A percentile compares a stretch with the other conserved stretches of the same genome.
phyloP scores from a whole-genome alignment of 225 moss, liverwort and hornwort genomes.

The Thuidium tamariscinum region DNA sequence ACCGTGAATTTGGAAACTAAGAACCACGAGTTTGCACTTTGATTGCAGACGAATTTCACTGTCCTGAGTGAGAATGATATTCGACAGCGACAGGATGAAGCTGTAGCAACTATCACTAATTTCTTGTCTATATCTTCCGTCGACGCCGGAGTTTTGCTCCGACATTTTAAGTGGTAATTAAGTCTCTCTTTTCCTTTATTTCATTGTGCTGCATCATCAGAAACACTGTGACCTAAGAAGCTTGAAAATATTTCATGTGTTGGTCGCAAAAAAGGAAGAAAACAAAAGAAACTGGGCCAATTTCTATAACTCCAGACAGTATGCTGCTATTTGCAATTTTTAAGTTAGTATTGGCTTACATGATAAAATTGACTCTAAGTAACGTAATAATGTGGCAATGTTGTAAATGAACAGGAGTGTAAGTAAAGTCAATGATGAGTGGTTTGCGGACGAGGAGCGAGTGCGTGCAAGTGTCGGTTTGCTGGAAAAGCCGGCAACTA shows the following conservation, averaged over 20 bases:
- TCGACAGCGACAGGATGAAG: slow-evolving; percentile 71
- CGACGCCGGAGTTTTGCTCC: slow-evolving; percentile 81
- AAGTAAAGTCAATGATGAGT: slow-evolving; percentile 93
- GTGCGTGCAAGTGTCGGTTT: slow-evolving; percentile 74
- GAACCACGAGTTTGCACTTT: not conserved
- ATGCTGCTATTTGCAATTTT: not conserved
- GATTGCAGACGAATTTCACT: slow-evolving; percentile 71
- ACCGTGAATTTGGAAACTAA: not conserved
- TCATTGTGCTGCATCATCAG: not conserved
- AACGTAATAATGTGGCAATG: not conserved
- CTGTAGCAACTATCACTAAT: slow-evolving; percentile 63
- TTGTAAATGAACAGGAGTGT: slow-evolving; percentile 54
- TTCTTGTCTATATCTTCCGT: slow-evolving; percentile 73
- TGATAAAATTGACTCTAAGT: not conserved
- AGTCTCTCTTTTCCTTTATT: not conserved
- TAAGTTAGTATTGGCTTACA: not conserved
- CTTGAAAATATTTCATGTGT: too few species aligned
- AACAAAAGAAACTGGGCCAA: too few species aligned
- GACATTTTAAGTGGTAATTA: slow-evolving; percentile 73
- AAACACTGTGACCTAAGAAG: not conserved
- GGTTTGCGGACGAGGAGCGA: slow-evolving; percentile 91
- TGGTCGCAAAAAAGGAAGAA: too few species aligned
- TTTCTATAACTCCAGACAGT: too few species aligned
- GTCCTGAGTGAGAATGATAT: slow-evolving; percentile 91
- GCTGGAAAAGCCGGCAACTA: slow-evolving; percentile 28